Percentiles rank a stretch among this genome's conserved stretches.
Evolutionary conservation across 2,329 filamentous ascomycete genomes (phyloP).

Genomic region (Kalaharituber pfeilii): DNA sequence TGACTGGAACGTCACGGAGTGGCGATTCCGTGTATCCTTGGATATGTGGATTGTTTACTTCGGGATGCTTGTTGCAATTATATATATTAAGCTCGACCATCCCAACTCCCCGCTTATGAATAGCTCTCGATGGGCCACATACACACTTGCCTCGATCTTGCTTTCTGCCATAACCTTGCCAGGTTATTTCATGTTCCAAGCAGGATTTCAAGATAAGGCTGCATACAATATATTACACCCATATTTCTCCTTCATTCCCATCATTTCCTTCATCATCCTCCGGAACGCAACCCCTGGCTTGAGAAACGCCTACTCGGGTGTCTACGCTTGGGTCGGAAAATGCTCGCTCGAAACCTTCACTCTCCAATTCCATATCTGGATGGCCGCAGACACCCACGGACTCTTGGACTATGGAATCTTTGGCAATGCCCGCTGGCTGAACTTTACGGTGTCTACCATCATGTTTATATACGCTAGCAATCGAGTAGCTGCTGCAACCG

Average conservation of each 20-base stretch:
- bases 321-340: constrained; percentile 39
- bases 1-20: constrained; percentile 33
- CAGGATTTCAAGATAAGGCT: constrained; percentile 23
- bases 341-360: constrained; percentile 43
- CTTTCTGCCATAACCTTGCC: constrained; percentile 23
- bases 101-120: constrained; percentile 11
- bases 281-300: constrained; percentile 33
- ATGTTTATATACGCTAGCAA: constrained; percentile 32
- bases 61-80: constrained; percentile 36
- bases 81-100: constrained; percentile 26
- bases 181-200: constrained; percentile 26
- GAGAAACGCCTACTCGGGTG: constrained; percentile 30
- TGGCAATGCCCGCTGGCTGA: constrained; percentile 23
- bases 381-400: constrained; percentile 41
- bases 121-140: constrained; percentile 11
- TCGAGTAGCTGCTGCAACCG: constrained; percentile 27
- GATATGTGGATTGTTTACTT: constrained; percentile 41
- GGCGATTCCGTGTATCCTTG: constrained; percentile 35
- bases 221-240: constrained; percentile 38
- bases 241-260: constrained; percentile 37
- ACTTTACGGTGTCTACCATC: constrained; percentile 28
- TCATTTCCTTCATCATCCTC: constrained; percentile 36
- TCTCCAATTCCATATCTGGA: constrained; percentile 44
- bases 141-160: constrained; percentile 14
- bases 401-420: constrained; percentile 30